Evolutionary conservation across 2,329 filamentous ascomycete genomes (phyloP), one percentile per base, ranked within the genome.

Genomic region (Ophiostoma montium): DNA sequence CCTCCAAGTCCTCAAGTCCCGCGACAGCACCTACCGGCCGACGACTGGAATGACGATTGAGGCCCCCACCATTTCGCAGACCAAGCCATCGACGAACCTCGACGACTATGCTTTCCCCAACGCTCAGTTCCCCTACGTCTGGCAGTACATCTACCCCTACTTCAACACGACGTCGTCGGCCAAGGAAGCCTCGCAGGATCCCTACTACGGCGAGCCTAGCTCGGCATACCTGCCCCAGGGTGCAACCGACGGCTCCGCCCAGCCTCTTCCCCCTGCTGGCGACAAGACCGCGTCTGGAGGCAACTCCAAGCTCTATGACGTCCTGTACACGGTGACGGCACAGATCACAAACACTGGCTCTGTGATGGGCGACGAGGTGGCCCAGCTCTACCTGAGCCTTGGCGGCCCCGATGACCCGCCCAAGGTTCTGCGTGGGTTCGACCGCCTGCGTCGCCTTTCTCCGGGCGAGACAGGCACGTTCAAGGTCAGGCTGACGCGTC

Each of bases 311-410:
- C 73, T 88, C 2, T 88, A 78, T 67, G 82, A 87, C 53, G 68
- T 79, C 1, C 58, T 87, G 43, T 87, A 82, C 69, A 78, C 70
- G 11, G 75, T 85, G 16, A 75, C 75, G 1, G 80, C 78, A 0
- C 78, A 74, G 15, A 72, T 92, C 54, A 81, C 72, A 55, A 92
- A 94, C 70, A 85, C 75, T 3, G 86, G 86, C 32, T 58, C 63
- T 0, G 56, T 78, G 0, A 69, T 64, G 1, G 83, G 84, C 27
- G 82, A 86, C 36, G 84, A 86, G 60, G 73, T 92, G 1, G 72
- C 80, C 0, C 86, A 92, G 69, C 66, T 88, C 13, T 90, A 96
- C 64, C 61, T 96, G 49, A 80, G 75, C 30, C 83, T 94, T 2
- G 90, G 89, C 46, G 88, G 86, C 0, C 74, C 82, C 1, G 73